A percentile compares a stretch with the other conserved stretches of the same genome.
phyloP scores from a whole-genome alignment of 2,329 filamentous ascomycete species.

The Geosmithia flava region DNA sequence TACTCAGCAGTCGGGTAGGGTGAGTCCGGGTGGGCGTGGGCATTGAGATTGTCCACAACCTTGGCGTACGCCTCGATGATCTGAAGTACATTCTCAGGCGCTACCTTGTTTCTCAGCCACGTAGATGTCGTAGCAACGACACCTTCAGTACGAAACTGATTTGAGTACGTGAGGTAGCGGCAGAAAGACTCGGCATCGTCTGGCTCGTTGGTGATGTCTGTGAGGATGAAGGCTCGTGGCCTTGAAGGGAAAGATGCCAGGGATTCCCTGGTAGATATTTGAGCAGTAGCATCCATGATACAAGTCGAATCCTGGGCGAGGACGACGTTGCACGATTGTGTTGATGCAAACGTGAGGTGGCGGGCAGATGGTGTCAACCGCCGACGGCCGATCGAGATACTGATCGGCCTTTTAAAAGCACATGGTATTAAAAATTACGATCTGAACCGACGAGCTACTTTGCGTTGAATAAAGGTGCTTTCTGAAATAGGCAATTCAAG shows the following conservation, averaged over 20 bases:
- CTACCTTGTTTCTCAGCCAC: conserved; percentile 27
- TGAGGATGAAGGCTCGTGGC: conserved; percentile 24
- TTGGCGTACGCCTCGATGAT: conserved; percentile 29
- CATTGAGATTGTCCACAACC: conserved; percentile 32
- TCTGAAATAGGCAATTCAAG: background rate
- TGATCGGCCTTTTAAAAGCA: background rate
- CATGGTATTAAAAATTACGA: background rate
- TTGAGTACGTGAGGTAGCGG: conserved; percentile 29
- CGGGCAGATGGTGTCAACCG: background rate
- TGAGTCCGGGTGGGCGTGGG: conserved; percentile 29
- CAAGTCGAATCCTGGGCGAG: background rate
- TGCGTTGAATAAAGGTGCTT: background rate
- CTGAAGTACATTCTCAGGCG: conserved; percentile 27
- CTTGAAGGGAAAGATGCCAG: conserved; percentile 6
- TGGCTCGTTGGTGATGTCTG: conserved; percentile 32
- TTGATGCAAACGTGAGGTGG: background rate
- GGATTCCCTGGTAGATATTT: background rate
- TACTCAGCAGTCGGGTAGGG: conserved; percentile 25
- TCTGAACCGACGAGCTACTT: background rate
- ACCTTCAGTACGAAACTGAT: conserved; percentile 31
- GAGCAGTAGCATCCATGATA: background rate
- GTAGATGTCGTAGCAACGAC: conserved; percentile 31
- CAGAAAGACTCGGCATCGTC: conserved; percentile 31
- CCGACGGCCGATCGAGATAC: background rate
- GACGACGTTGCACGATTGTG: background rate